A percentile compares a stretch with the other conserved stretches of the same genome.
phyloP scores from a whole-genome alignment of 257 asterid species.

The Solanum stenotomum region DNA sequence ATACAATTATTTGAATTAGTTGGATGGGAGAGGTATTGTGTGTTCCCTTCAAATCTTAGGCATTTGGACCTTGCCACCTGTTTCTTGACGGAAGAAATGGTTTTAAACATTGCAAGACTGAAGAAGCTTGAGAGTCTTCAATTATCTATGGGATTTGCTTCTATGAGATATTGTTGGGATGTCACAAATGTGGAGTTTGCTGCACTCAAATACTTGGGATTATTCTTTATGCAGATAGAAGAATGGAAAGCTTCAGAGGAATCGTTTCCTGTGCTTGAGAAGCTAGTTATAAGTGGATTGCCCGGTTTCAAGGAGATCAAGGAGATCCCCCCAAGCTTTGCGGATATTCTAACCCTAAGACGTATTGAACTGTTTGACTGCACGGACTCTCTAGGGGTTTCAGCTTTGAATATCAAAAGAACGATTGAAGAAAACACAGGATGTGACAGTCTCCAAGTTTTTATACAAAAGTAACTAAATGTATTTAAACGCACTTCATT shows the following conservation, averaged over 20 bases:
- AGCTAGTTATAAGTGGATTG: accelerated
- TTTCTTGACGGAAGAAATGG: neutral
- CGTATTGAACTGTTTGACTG: accelerated
- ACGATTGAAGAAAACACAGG: neutral
- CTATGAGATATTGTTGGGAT: neutral
- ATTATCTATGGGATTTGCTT: neutral
- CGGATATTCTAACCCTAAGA: neutral
- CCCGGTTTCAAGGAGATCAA: neutral
- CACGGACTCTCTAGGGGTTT: neutral
- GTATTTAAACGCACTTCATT: too few relatives aligned
- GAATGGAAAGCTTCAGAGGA: neutral
- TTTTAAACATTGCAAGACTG: neutral
- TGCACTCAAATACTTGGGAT: neutral
- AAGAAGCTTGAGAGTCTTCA: neutral
- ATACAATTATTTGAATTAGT: too few relatives aligned
- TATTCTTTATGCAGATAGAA: accelerated
- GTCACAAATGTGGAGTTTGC: neutral
- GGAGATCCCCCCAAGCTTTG: neutral
- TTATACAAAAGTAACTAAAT: too few relatives aligned
- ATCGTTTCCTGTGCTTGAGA: neutral
- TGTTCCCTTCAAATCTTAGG: neutral
- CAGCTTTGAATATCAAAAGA: neutral
- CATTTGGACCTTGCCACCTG: accelerated
- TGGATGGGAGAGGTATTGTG: neutral
- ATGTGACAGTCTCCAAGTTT: neutral